Conservation (phyloP, 768 basidiomycete genomes). For the Tephrocybe sp. region DNA sequence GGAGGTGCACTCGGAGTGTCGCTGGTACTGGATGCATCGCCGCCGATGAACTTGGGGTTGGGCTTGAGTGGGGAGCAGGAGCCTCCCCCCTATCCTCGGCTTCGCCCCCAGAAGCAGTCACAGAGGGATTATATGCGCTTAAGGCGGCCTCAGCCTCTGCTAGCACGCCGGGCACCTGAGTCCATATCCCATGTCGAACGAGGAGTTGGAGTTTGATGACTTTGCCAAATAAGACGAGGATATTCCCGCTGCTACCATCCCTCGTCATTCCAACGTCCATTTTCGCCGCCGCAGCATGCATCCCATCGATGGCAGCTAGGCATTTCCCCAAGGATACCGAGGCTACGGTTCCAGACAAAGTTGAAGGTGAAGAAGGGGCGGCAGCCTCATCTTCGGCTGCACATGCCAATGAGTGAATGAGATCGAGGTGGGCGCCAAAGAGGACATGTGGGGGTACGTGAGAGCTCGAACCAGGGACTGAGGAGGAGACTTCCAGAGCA, state of each 20-base stretch:
- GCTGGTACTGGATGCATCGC: conserved; percentile 20
- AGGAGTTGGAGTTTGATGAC: conserved; percentile 60
- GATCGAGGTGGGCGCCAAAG: conserved; percentile 56
- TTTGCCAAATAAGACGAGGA: conserved; percentile 48
- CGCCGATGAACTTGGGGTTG: neutral
- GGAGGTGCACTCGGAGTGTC: conserved; percentile 50
- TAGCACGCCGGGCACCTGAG: conserved; percentile 48
- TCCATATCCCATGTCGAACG: conserved; percentile 56
- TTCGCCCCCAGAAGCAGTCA: no score
- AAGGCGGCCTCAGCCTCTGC: conserved; percentile 40
- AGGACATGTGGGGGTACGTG: conserved; percentile 41
- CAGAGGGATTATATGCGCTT: no score
- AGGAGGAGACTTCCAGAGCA: conserved; percentile 40
- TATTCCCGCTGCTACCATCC: no score
- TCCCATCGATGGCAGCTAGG: conserved; percentile 33
- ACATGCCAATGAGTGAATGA: conserved; percentile 38
- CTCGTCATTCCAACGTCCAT: no score
- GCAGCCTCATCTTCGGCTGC: conserved; percentile 15
- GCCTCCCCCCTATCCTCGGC: no score
- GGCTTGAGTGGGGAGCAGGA: no score
- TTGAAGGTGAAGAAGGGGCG: neutral
- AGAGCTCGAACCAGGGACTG: neutral
- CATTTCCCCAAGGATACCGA: no score
- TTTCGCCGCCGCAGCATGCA: conserved; percentile 28
- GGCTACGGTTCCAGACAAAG: conserved; percentile 2